Percentiles rank a stretch among this genome's conserved stretches.
These are phyloP conservation scores for Rhexocercosporidium sp. DNA, from an alignment of 2,329 filamentous ascomycete species.

Conservation along the genomic window DNA sequence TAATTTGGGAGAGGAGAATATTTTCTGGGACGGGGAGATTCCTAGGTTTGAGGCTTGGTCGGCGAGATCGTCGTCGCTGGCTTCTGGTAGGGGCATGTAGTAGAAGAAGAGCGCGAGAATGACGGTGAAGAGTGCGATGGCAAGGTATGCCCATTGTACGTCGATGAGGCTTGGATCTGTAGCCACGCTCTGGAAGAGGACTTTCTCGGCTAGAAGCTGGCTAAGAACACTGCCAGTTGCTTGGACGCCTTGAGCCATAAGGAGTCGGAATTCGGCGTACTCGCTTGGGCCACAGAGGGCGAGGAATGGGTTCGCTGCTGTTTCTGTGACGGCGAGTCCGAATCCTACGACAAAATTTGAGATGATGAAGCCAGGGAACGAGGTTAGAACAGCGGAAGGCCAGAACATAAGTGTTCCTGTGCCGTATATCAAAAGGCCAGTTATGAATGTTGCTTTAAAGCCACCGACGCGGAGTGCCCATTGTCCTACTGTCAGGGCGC, in stretches of 20 bases:
- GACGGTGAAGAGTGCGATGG: constrained; percentile 76
- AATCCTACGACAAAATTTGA: constrained; percentile 77
- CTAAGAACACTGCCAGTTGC: constrained; percentile 76
- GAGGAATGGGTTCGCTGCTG: constrained; percentile 78
- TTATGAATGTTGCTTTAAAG: constrained; percentile 81
- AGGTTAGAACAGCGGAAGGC: constrained; percentile 76
- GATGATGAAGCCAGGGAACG: constrained; percentile 79
- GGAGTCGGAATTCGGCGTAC: constrained; percentile 75
- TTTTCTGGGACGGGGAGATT: constrained; percentile 30
- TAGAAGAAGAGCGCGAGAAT: constrained; percentile 71
- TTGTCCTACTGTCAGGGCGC: constrained; percentile 71
- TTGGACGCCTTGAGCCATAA: constrained; percentile 78
- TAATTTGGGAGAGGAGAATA: constrained; percentile 17
- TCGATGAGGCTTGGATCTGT: constrained; percentile 64
- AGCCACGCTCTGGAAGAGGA: constrained; percentile 69
- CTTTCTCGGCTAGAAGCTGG: constrained; percentile 72
- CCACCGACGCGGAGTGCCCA: constrained; percentile 73
- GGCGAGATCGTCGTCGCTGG: constrained; percentile 57
- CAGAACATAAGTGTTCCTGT: constrained; percentile 84
- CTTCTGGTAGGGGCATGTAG: constrained; percentile 68
- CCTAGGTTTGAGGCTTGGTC: constrained; percentile 47
- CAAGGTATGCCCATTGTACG: constrained; percentile 87
- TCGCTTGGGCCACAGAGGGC: constrained; percentile 73
- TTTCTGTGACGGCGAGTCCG: constrained; percentile 78
- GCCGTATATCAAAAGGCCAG: constrained; percentile 76